phyloP scores from a whole-genome alignment of 371 early-diverging fungal species.

The Mucor racemosus region DNA sequence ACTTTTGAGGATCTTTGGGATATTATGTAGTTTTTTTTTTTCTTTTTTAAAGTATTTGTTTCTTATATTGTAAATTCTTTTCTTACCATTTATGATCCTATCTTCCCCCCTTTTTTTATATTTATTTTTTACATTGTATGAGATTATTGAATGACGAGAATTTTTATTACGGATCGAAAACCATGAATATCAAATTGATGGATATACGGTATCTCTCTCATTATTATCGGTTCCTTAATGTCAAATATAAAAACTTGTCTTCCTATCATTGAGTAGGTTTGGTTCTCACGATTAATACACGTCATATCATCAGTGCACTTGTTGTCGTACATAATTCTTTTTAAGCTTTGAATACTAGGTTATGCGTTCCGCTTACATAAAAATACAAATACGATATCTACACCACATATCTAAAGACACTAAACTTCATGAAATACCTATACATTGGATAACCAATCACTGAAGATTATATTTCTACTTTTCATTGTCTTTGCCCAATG shows the following conservation, averaged over 20 bases:
- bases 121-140: not conserved
- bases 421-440: no score
- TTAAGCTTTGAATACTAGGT: not conserved
- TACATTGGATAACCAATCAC: no score
- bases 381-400: no score
- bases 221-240: not conserved
- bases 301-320: not conserved
- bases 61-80: slow-evolving; percentile 17
- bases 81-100: not conserved
- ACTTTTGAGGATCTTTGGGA: slow-evolving; percentile 87
- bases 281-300: not conserved
- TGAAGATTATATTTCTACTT: no score
- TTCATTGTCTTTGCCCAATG: no score
- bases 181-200: no score
- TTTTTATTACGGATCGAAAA: not conserved
- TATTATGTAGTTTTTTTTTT: slow-evolving; percentile 57
- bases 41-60: slow-evolving; percentile 1
- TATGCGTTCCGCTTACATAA: no score
- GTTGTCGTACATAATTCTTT: not conserved
- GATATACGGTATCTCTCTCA: no score
- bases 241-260: slow-evolving; percentile 4
- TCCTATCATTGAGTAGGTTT: slow-evolving; percentile 2
- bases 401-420: no score
- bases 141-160: not conserved
- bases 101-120: not conserved